A percentile compares a stretch with the other conserved stretches of the same genome.
These are phyloP conservation scores for Dictyophora rubrovolvata DNA, from an alignment of 768 basidiomycete genomes.

Conservation along the genomic window DNA sequence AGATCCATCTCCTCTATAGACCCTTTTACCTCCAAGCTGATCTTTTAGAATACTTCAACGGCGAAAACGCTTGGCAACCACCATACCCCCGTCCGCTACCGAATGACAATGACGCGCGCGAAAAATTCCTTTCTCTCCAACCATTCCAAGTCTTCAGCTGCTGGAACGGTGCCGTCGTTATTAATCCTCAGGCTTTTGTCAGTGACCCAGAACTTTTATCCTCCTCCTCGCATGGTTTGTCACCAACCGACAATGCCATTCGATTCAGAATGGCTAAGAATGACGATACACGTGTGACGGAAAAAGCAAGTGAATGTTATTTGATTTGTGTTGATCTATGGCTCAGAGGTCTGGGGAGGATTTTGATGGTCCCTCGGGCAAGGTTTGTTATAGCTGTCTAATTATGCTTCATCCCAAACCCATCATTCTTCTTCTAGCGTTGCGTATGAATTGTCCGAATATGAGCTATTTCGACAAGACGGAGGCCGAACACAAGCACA, in stretches of 20 bases:
- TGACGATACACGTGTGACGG: slow-evolving; percentile 6
- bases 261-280: slow-evolving; percentile 32
- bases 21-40: slow-evolving; percentile 33
- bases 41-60: slow-evolving; percentile 36
- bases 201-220: slow-evolving; percentile 12
- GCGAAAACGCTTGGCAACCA: slow-evolving; percentile 5
- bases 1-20: slow-evolving; percentile 26
- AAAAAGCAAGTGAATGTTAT: slow-evolving; percentile 33
- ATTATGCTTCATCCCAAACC: background rate
- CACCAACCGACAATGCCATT: background rate
- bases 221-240: background rate
- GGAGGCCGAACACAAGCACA: background rate
- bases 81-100: slow-evolving; percentile 31
- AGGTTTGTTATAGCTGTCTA: slow-evolving; percentile 16
- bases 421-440: slow-evolving; percentile 2
- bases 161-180: slow-evolving; percentile 39
- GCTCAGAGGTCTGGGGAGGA: slow-evolving; percentile 32
- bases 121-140: slow-evolving; percentile 32
- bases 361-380: slow-evolving; percentile 36
- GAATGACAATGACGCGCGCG: slow-evolving; percentile 29
- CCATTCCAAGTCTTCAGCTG: slow-evolving; percentile 39
- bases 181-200: slow-evolving; percentile 36
- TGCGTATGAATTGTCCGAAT: slow-evolving; percentile 6
- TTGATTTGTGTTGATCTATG: slow-evolving; percentile 38
- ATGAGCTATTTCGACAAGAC: slow-evolving; percentile 4